These are phyloP conservation scores for Centrapalus pauciflorus DNA, from an alignment of 129 eudicot genomes.

Conservation along the genomic window DNA sequence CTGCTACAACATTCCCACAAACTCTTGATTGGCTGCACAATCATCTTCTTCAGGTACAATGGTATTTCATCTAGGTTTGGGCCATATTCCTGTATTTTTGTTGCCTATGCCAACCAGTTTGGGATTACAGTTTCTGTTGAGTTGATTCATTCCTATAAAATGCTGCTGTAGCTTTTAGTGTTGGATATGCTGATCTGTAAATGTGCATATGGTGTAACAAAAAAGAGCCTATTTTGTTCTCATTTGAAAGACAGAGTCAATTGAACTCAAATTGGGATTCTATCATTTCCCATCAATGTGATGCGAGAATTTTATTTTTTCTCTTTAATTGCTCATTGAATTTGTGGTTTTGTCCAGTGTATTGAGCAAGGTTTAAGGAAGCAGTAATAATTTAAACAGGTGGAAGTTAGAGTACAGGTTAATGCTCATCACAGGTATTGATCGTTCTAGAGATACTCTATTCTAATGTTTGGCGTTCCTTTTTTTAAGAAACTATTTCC, in stretches of 20 bases:
- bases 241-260: neutral
- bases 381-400: constrained; percentile 21
- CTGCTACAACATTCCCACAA: constrained; percentile 96
- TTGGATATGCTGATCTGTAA: too few species aligned
- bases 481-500: neutral
- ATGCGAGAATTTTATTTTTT: neutral
- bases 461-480: neutral
- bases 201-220: too few species aligned
- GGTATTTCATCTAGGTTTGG: constrained; percentile 3
- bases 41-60: constrained; percentile 88
- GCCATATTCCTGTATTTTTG: too few species aligned
- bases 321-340: neutral
- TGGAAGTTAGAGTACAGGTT: constrained; percentile 19
- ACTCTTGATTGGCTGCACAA: constrained; percentile 94
- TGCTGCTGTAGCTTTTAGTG: too few species aligned
- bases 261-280: neutral
- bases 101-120: too few species aligned
- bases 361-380: constrained; percentile 72
- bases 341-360: constrained; percentile 38
- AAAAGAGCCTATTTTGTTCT: neutral
- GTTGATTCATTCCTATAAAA: neutral
- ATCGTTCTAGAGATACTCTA: neutral
- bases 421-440: constrained; percentile 13
- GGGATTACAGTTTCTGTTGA: too few species aligned
- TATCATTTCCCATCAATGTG: neutral